These are phyloP conservation scores for Cystoisospora suis DNA, from an alignment of 169 alveolate species.

Conservation along the genomic window DNA sequence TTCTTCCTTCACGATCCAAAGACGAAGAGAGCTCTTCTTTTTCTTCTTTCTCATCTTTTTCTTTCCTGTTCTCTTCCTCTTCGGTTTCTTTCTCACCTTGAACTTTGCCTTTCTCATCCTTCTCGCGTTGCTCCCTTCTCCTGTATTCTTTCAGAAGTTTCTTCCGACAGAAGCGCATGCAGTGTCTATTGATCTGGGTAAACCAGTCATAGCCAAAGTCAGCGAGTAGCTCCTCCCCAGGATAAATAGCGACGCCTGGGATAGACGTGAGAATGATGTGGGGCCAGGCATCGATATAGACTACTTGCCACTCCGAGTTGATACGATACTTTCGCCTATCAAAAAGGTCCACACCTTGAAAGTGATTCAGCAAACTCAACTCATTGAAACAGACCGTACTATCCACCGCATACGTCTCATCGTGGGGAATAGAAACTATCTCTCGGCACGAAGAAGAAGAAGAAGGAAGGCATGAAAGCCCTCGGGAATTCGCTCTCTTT, in stretches of 20 bases:
- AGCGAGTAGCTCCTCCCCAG: constrained; percentile 75
- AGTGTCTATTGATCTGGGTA: neutral
- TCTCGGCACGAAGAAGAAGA: neutral
- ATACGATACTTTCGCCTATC: neutral
- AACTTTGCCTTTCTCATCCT: neutral
- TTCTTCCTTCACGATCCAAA: neutral
- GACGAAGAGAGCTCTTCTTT: neutral
- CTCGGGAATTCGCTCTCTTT: neutral
- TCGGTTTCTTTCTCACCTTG: neutral
- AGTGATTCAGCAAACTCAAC: constrained; percentile 5
- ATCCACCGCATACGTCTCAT: constrained; percentile 11
- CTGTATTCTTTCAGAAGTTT: neutral
- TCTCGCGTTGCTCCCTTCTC: neutral
- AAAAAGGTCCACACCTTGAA: constrained; percentile 7
- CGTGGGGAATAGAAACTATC: constrained; percentile 13
- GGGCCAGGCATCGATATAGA: constrained; percentile 76
- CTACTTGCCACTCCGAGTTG: constrained; percentile 47
- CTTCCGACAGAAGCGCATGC: constrained; percentile 17
- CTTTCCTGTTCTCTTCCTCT: neutral
- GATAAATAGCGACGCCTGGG: constrained; percentile 68
- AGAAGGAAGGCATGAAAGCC: neutral
- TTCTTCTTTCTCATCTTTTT: neutral
- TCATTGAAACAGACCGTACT: neutral
- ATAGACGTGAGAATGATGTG: constrained; percentile 70
- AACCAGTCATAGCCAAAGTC: constrained; percentile 74